Percentiles rank a stretch among this genome's conserved stretches.
Evolutionary conservation across 2,329 filamentous ascomycete genomes (phyloP).

Genomic region (Alternaria angustiovoidea): DNA sequence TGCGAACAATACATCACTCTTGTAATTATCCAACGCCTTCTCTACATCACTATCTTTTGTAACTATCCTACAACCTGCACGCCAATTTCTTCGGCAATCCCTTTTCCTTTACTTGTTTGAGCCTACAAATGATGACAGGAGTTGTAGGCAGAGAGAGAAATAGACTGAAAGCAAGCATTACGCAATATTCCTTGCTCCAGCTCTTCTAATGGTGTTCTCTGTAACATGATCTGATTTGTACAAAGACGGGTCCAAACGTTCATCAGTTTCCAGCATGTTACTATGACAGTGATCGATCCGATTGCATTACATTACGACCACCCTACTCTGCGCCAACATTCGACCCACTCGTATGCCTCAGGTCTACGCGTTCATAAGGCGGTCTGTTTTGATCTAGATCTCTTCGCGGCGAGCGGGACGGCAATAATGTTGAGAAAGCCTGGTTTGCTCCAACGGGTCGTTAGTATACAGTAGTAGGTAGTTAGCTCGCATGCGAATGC

Average conservation of each 20-base stretch:
- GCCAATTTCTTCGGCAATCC: neutral
- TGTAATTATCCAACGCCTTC: slow-evolving; percentile 15
- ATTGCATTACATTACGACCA: neutral
- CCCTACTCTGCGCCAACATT: too few species aligned
- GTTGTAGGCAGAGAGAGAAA: neutral
- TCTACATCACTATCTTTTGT: neutral
- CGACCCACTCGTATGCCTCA: neutral
- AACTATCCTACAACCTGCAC: neutral
- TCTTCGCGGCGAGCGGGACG: neutral
- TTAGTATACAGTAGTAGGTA: slow-evolving; percentile 2
- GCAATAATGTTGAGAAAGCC: slow-evolving; percentile 1
- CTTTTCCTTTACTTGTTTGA: neutral
- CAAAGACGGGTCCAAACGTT: neutral
- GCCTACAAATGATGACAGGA: neutral
- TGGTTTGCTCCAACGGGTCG: neutral
- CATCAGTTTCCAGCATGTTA: neutral
- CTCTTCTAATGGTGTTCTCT: neutral
- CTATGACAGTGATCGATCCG: neutral
- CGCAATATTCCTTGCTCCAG: neutral
- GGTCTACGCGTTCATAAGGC: neutral
- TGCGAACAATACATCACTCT: slow-evolving; percentile 11
- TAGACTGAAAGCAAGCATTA: neutral
- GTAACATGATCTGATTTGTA: neutral
- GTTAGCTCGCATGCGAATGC: slow-evolving; percentile 1
- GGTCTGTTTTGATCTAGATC: slow-evolving; percentile 1